Evolutionary conservation across 441 rosid genomes (phyloP).

Genomic region (Codiaeum variegatum): DNA sequence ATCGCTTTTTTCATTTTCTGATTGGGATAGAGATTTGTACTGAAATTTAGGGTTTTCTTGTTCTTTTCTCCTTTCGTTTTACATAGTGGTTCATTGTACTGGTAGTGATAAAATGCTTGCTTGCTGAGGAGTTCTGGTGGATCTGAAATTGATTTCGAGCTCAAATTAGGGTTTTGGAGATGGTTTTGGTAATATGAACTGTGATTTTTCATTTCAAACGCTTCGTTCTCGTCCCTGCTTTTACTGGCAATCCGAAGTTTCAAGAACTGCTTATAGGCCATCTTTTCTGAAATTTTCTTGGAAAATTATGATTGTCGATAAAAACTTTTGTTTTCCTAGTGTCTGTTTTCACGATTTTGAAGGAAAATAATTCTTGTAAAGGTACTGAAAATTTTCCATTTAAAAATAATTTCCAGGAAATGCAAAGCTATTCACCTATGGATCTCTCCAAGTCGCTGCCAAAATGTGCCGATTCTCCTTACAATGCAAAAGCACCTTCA

Average conservation of each 20-base stretch:
- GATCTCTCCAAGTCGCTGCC: constrained; percentile 27
- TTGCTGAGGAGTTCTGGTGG: constrained; percentile 3
- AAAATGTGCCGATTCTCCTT: constrained; percentile 11
- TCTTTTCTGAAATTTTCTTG: constrained; percentile 7
- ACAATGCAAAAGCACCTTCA: constrained; percentile 15
- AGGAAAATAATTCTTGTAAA: not conserved
- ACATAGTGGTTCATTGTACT: not conserved
- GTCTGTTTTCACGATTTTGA: not conserved
- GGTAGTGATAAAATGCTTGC: not conserved
- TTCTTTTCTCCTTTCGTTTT: not conserved
- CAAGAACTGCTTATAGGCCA: not conserved
- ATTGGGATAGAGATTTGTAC: constrained; percentile 9
- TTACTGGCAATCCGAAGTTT: not conserved
- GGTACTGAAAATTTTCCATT: not conserved
- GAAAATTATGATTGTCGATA: constrained; percentile 3
- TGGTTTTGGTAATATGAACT: constrained; percentile 41
- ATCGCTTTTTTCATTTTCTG: not conserved
- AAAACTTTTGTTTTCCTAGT: not conserved
- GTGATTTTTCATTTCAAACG: constrained; percentile 1
- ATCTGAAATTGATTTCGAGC: constrained; percentile 12
- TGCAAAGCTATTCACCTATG: constrained; percentile 18
- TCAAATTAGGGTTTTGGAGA: constrained; percentile 34
- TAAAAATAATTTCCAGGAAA: constrained; percentile 25
- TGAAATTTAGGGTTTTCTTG: not conserved
- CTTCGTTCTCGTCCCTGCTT: not conserved